These are phyloP conservation scores for Ustilago vetiveriae DNA, from an alignment of 1,284 basidiomycete genomes.

Conservation along the genomic window DNA sequence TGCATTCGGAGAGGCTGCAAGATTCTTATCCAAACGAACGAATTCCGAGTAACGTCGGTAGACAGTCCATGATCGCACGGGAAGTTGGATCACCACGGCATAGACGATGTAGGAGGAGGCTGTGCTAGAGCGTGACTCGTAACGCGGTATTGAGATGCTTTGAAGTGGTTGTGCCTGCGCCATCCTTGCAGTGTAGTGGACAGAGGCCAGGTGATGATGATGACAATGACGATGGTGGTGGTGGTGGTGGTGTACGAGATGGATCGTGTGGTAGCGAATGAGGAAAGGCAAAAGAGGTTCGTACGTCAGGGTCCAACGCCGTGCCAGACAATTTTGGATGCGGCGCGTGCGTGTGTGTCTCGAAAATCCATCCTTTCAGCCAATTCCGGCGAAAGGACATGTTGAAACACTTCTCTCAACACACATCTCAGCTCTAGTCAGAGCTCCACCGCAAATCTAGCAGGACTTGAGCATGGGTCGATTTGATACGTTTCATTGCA, in stretches of 20 bases:
- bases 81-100: conserved; percentile 75
- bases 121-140: conserved; percentile 60
- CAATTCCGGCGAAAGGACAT: conserved; percentile 10
- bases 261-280: conserved; percentile 1
- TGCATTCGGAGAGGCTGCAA: conserved; percentile 75
- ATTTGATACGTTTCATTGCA: too few relatives aligned
- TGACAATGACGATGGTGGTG: neutral
- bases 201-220: neutral
- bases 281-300: neutral
- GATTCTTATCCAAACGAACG: conserved; percentile 81
- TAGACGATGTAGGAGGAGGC: conserved; percentile 77
- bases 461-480: too few relatives aligned
- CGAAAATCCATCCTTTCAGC: neutral
- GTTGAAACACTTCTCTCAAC: too few relatives aligned
- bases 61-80: conserved; percentile 89
- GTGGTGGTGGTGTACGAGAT: neutral
- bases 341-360: conserved; percentile 7
- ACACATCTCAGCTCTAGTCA: neutral
- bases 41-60: conserved; percentile 94
- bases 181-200: conserved; percentile 9
- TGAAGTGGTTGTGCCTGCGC: conserved; percentile 59
- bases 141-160: conserved; percentile 61
- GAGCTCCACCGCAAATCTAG: too few relatives aligned
- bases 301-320: neutral
- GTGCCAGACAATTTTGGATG: neutral